Base-by-base conservation (phyloP, 805 yeast genomes). In the Monosporozyma yasuniensis region DNA sequence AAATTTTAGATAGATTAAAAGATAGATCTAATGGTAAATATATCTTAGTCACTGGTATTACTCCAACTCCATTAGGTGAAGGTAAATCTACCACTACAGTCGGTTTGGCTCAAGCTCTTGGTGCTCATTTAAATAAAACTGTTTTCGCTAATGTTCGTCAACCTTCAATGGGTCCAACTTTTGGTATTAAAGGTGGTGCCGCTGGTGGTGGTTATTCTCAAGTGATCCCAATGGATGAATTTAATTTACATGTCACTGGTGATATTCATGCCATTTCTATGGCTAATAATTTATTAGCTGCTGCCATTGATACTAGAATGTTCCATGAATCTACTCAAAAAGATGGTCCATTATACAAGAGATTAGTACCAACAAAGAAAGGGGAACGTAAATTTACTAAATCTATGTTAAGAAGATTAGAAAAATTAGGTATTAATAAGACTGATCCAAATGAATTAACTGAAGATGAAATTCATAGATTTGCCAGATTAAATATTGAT, bases 131-230 rank as follows among this genome's bases (percentile, higher is more conserved):
- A 60, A 78, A 81, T 47, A 81, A 80, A 66, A 83, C 84, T 52
- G 82, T 95, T 35, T 81, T 90, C 67, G 99, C 98, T 49, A 89
- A 87, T 61, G 96, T 91, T 46, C 85, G 99, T 68, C 99, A 91
- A 68, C 98, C 98, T 27, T 85, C 95, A 9, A 88, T 91, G 96
- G 98, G 98, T 41, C 99, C 99, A 47, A 91, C 98, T 18, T 91
- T 91, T 62, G 99, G 99, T 68, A 89, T 91, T 61, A 91, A 91
- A 72, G 99, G 99, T 63, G 98, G 98, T 69, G 99, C 99, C 51
- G 98, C 98, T 18, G 99, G 99, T 60, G 99, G 98, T 65, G 98
- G 98, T 45, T 91, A 89, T 69, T 79, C 98, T 2, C 98, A 91
- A 72, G 98, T 91, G 44, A 90, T 91, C 60, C 98, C 98, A 47